Evolutionary conservation across 805 yeast genomes (phyloP), one percentile per base, ranked within the genome.

Genomic region (Lachancea sp.): DNA sequence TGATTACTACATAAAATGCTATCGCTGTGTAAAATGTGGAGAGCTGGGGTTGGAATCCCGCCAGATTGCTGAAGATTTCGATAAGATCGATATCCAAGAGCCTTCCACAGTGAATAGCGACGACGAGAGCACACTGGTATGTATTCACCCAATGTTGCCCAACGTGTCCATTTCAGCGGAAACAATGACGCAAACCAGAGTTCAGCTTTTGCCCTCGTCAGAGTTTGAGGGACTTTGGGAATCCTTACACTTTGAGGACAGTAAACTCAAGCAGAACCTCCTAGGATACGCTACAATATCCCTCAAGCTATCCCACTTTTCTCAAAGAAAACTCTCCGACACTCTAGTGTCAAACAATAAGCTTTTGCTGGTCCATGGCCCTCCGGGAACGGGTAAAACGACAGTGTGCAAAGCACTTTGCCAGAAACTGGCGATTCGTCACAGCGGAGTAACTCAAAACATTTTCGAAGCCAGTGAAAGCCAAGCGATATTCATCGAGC

Each of bases 311-410:
- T 45, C 42, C 38, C 52, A 25, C 27, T 44, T 34, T 15, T 44
- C 39, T 18, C 34, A 34, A 13, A 34, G 40, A 36, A 18, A 26
- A 31, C 9, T 40, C n/a, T 44, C 49, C 15, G 41, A 45, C 8
- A 16, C 44, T n/a, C 34, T 48, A 1, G 38, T 58, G 11, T 47
- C 50, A 17, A 60, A 53, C 36, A 62, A 62, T 44, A 60, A 61
- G 40, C 37, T 63, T 16, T 38, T 63, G 4, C 44, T 63, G 20
- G 47, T 71, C 1, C 69, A 71, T 52, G 77, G 77, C 0, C 71
- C 74, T 2, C 74, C 77, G 3, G 77, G 77, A 1, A 68, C 74
- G 2, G 77, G 77, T 4, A 72, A 72, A 53, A 69, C 75, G 1
- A 67, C 73, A 2, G 42, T 71, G 3, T 68, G 73, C 36, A 68